Conservation (phyloP, 106 monocot species). For the Allium cepa region DNA sequence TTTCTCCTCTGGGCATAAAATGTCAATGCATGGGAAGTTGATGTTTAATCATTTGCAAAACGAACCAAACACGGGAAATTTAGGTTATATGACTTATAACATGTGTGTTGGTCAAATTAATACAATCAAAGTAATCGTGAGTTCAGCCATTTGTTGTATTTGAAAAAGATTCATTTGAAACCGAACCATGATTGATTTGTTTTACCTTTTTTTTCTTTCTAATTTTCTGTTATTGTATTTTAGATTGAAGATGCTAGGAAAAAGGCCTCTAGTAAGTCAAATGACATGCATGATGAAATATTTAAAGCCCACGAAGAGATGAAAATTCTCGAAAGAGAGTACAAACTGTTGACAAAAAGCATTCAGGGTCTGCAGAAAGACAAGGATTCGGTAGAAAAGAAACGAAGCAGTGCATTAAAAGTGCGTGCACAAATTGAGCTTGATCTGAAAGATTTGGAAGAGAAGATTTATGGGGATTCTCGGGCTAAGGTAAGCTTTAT, state of each 20-base stretch:
- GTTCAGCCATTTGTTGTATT: too few relatives aligned
- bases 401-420: conserved; percentile 63
- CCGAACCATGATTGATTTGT: background rate
- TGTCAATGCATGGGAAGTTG: too few relatives aligned
- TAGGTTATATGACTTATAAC: too few relatives aligned
- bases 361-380: conserved; percentile 70
- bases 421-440: conserved; percentile 71
- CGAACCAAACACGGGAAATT: too few relatives aligned
- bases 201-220: background rate
- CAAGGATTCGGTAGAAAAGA: conserved; percentile 56
- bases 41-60: too few relatives aligned
- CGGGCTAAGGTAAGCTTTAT: conserved; percentile 63
- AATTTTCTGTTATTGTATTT: conserved; percentile 1
- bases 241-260: conserved; percentile 75
- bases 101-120: too few relatives aligned
- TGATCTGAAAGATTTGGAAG: conserved; percentile 90
- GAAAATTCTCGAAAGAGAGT: conserved; percentile 65
- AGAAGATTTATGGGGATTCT: conserved; percentile 48
- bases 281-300: conserved; percentile 55
- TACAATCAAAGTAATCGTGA: too few relatives aligned
- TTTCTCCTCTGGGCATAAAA: too few relatives aligned
- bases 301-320: conserved; percentile 56
- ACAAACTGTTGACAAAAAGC: conserved; percentile 59
- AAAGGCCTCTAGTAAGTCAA: conserved; percentile 67
- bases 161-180: too few relatives aligned